A percentile compares a stretch with the other conserved stretches of the same genome.
These are phyloP conservation scores for Penicillium argentinense DNA, from an alignment of 495 filamentous ascomycete species.

Conservation along the genomic window DNA sequence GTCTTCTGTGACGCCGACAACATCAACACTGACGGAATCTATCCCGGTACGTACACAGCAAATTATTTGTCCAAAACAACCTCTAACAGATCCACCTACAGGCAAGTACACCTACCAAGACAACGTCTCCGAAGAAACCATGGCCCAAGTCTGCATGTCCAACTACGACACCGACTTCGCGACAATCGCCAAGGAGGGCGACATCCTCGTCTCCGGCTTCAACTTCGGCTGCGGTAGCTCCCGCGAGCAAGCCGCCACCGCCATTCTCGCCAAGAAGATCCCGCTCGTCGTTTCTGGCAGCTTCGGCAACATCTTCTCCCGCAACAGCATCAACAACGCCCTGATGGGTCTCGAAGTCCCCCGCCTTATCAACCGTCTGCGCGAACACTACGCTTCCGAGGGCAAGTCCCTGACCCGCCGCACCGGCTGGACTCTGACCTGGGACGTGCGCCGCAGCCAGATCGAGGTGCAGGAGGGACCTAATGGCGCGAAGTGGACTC, in stretches of 20 bases:
- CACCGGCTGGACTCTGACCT: constrained; percentile 85
- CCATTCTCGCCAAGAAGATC: constrained; percentile 82
- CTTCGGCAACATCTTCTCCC: constrained; percentile 85
- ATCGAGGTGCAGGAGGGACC: constrained; percentile 71
- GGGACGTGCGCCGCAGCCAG: constrained; percentile 75
- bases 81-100: too few species aligned
- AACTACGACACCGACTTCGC: constrained; percentile 83
- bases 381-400: constrained; percentile 56
- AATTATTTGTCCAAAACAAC: too few species aligned
- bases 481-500: constrained; percentile 63
- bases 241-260: constrained; percentile 86
- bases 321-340: constrained; percentile 93
- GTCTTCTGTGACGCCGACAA: constrained; percentile 55
- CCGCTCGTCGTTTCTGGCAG: constrained; percentile 80
- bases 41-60: too few species aligned
- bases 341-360: constrained; percentile 84
- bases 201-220: constrained; percentile 83
- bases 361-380: constrained; percentile 63
- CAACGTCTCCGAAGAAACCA: constrained; percentile 67
- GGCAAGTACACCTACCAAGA: constrained; percentile 74
- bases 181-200: constrained; percentile 56
- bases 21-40: constrained; percentile 65
- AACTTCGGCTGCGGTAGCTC: constrained; percentile 88
- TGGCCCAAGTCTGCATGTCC: constrained; percentile 87
- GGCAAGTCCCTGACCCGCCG: constrained; percentile 67